Evolutionary conservation across 345 rosid genomes (phyloP), one percentile per base, ranked within the genome.

Genomic region (Triadica sebifera): DNA sequence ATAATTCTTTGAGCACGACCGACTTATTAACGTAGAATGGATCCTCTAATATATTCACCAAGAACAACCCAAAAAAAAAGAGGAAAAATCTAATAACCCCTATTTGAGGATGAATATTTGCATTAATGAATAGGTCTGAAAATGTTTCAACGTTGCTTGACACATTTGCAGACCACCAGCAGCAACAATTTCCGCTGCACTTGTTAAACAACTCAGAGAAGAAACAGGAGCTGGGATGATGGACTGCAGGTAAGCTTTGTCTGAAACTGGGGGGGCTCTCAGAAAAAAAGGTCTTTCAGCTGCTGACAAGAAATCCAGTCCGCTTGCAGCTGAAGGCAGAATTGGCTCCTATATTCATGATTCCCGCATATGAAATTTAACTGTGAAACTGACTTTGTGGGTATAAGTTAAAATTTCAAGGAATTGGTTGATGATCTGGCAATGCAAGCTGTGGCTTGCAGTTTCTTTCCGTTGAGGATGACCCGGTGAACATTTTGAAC

Each of bases 151-250:
- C 59, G 8, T 69, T 20, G 60, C 39, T 55, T 53, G 68, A 52
- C 51, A n/a, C 22, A 53, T 52, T 64, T 79, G 58, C 88, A 92
- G 99, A 80, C 83, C 89, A 79, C 77, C 89, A 15, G 64, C 83
- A 6, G 78, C 73, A 66, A 76, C 88, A 53, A 80, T 95, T 72
- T 89, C 98, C 29, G 96, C 97, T 46, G 89, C 88, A 69, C 90
- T 95, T 38, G 96, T 95, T 69, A 95, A 95, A 81, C 94, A 94
- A 81, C 84, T 95, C 67, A 87, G 98, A 43, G 99, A 92, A 71
- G 98, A 95, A 84, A 91, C 94, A 4, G 98, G 99, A 80, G 99
- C 98, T 0, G 99, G 98, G 45, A 94, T 92, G 98, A 92, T 92
- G 99, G 97, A 94, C 81, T 92, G 99, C 89, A 94, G 91, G 88